Evolutionary conservation across 345 rosid species (phyloP).

Genomic region (Turritis glabra): DNA sequence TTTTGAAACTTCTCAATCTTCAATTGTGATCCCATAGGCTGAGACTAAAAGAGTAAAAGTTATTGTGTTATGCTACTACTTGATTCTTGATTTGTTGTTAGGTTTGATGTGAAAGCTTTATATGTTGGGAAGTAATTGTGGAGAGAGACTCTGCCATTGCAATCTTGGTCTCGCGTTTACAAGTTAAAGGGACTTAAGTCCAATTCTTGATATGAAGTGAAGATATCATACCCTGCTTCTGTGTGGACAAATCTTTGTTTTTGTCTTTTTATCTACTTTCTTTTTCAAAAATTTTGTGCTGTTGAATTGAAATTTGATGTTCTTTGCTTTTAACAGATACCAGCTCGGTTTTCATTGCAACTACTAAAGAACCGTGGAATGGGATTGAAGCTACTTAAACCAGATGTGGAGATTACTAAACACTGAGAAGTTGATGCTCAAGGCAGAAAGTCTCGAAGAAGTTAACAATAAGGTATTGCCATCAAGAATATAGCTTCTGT

Average conservation of each 20-base stretch:
- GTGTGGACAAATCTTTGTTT: too few species aligned
- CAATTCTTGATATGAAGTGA: constrained; percentile 66
- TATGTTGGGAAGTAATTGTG: constrained; percentile 52
- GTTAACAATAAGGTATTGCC: too few species aligned
- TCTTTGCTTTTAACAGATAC: too few species aligned
- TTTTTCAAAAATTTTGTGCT: too few species aligned
- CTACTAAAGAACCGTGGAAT: constrained; percentile 40
- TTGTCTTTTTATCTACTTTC: too few species aligned
- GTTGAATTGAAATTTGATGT: too few species aligned
- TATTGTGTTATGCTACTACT: too few species aligned
- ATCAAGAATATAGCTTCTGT: too few species aligned
- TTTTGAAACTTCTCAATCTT: too few species aligned
- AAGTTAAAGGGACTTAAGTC: constrained; percentile 57
- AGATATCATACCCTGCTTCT: constrained; percentile 83
- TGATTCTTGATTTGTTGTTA: constrained; percentile 14
- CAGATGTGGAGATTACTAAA: constrained; percentile 46
- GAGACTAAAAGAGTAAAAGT: constrained; percentile 8
- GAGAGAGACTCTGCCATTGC: constrained; percentile 54
- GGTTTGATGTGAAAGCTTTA: constrained; percentile 42
- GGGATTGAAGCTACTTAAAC: too few species aligned
- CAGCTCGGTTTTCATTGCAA: constrained; percentile 60
- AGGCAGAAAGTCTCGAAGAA: constrained; percentile 39
- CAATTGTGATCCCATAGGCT: neutral
- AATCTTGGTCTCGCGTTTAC: constrained; percentile 51
- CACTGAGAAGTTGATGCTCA: constrained; percentile 54